Conservation (phyloP, 805 yeast species). For the Saturnispora serradocipensis region DNA sequence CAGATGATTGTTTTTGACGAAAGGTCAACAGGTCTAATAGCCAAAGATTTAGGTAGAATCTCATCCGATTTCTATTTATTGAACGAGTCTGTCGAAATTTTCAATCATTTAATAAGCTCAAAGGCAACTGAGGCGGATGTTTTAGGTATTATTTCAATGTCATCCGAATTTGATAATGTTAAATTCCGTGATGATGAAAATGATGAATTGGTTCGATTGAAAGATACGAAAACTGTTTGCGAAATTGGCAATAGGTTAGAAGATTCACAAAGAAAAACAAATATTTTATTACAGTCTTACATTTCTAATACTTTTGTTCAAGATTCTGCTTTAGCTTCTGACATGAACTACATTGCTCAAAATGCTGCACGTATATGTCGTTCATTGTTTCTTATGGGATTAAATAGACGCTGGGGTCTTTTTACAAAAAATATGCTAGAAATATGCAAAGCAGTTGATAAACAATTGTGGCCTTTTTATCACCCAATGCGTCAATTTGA, state of each 20-base stretch:
- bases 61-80: conserved; percentile 90
- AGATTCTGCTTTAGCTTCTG: conserved; percentile 79
- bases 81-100: conserved; percentile 78
- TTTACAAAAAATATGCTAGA: conserved; percentile 67
- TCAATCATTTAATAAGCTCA: conserved; percentile 78
- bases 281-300: conserved; percentile 77
- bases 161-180: conserved; percentile 87
- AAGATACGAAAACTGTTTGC: conserved; percentile 59
- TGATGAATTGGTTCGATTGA: conserved; percentile 54
- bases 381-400: conserved; percentile 78
- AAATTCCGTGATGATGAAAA: conserved; percentile 85
- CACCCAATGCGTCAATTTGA: conserved; percentile 90
- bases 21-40: conserved; percentile 60
- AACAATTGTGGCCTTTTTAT: conserved; percentile 77
- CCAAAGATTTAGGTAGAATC: conserved; percentile 88
- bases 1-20: conserved; percentile 96
- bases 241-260: conserved; percentile 74
- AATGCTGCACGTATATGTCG: conserved; percentile 89
- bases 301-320: conserved; percentile 65
- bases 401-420: conserved; percentile 86
- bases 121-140: conserved; percentile 88
- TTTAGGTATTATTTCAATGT: conserved; percentile 78
- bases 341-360: conserved; percentile 89
- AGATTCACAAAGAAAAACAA: conserved; percentile 77
- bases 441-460: conserved; percentile 80